These are phyloP conservation scores for Solanum chiquidenum DNA, from an alignment of 257 asterid genomes.

Conservation along the genomic window DNA sequence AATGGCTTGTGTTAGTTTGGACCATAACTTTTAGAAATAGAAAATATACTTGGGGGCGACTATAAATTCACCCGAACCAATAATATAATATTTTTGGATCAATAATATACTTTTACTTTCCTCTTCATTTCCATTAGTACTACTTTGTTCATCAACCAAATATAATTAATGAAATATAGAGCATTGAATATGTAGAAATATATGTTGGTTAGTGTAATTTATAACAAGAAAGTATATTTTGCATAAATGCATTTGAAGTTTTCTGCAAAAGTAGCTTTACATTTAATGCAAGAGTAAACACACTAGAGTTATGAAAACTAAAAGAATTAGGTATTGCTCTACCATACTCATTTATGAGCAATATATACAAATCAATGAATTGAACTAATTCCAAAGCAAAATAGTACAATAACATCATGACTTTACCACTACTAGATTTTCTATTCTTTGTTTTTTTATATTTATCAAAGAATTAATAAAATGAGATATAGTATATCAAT, in stretches of 20 bases:
- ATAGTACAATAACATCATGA: background rate
- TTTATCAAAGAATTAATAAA: background rate
- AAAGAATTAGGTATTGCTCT: conserved; percentile 6
- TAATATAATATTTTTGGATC: background rate
- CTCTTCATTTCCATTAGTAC: background rate
- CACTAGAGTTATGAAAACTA: background rate
- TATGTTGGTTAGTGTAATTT: background rate
- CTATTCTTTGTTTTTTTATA: background rate
- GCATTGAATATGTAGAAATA: background rate
- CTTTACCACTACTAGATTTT: background rate
- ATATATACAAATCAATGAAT: background rate
- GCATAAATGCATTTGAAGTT: background rate
- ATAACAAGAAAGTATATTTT: background rate
- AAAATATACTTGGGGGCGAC: background rate
- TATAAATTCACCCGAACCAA: background rate
- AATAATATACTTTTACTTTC: background rate
- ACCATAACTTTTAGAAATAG: background rate
- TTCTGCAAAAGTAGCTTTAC: background rate
- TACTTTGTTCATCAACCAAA: background rate
- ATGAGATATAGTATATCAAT: background rate
- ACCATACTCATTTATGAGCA: background rate
- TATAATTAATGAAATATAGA: background rate
- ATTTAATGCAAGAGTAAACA: background rate
- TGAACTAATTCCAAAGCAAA: background rate
- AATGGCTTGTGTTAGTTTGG: background rate